A percentile compares a stretch with the other conserved stretches of the same genome.
Conservation (phyloP, 257 asterid genomes). For the Scutellaria galericulata region DNA sequence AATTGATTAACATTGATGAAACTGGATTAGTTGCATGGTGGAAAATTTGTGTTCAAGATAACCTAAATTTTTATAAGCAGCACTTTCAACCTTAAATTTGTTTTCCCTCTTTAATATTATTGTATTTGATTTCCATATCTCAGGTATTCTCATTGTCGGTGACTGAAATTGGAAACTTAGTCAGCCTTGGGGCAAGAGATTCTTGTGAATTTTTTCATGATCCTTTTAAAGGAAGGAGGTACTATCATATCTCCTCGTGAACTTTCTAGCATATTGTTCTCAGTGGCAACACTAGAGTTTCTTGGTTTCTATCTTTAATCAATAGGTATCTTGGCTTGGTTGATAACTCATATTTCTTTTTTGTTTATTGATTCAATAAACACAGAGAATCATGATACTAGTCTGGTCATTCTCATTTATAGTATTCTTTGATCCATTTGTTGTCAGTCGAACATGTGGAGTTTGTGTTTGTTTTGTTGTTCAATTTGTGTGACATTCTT, state of each 20-base stretch:
- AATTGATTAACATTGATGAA: slow-evolving; percentile 18
- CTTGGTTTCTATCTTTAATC: neutral
- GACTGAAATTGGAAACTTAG: slow-evolving; percentile 72
- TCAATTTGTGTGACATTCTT: slow-evolving; percentile 4
- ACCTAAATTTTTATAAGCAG: neutral
- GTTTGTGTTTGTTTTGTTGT: slow-evolving; percentile 16
- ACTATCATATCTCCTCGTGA: slow-evolving; percentile 24
- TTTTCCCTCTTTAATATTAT: neutral
- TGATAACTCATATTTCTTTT: neutral
- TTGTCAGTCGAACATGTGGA: slow-evolving; percentile 2
- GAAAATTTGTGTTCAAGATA: slow-evolving; percentile 10
- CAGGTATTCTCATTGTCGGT: slow-evolving; percentile 92
- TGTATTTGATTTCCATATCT: slow-evolving; percentile 37
- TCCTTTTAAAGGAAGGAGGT: slow-evolving; percentile 90
- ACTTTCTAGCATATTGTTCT: slow-evolving; percentile 25
- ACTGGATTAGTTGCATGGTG: slow-evolving; percentile 18
- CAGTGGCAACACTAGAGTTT: slow-evolving; percentile 10
- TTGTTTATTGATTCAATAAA: neutral
- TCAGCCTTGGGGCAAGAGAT: slow-evolving; percentile 85
- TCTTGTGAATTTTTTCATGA: slow-evolving; percentile 98
- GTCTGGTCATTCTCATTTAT: neutral
- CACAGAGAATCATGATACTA: neutral
- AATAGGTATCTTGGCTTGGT: slow-evolving; percentile 7
- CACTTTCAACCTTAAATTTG: neutral
- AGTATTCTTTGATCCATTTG: neutral